These are phyloP conservation scores for Eustoma russellianum DNA, from an alignment of 257 asterid genomes.

Conservation along the genomic window DNA sequence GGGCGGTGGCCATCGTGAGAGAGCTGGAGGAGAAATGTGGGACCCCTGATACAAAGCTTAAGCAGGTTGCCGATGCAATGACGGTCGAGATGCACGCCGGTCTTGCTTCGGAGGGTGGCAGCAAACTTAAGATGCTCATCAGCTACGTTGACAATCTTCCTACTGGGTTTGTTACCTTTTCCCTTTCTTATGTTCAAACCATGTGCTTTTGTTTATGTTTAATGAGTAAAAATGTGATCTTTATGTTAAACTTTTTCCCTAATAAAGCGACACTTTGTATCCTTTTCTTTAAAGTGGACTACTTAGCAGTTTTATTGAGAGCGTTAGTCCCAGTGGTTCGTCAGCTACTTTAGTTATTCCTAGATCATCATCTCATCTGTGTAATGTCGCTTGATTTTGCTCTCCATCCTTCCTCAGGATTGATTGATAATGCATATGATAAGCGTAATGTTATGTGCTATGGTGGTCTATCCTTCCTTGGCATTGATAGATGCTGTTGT, in stretches of 20 bases:
- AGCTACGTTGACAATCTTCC: conserved; percentile 59
- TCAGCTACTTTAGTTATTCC: not conserved
- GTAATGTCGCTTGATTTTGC: too few relatives aligned
- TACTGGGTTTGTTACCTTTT: conserved; percentile 38
- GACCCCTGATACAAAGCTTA: conserved; percentile 33
- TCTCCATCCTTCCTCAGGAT: not conserved
- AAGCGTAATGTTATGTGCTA: not conserved
- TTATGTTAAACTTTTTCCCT: too few relatives aligned
- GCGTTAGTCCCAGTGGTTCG: not conserved
- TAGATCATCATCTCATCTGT: not conserved
- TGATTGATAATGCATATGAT: not conserved
- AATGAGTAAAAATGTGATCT: conserved; percentile 1
- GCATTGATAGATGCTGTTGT: not conserved
- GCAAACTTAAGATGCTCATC: conserved; percentile 60
- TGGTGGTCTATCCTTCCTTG: too few relatives aligned
- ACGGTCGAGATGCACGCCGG: conserved; percentile 75
- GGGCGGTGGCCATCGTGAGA: conserved; percentile 38
- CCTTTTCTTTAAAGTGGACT: not conserved
- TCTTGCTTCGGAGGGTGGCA: conserved; percentile 63
- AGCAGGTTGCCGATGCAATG: conserved; percentile 61
- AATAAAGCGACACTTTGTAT: not conserved
- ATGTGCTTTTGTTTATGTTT: not conserved
- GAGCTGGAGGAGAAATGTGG: conserved; percentile 51
- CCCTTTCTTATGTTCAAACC: not conserved
- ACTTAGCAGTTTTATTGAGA: not conserved